Percentiles rank a stretch among this genome's conserved stretches.
Evolutionary conservation across 73 alveolate genomes (phyloP).

Genomic region (Halteria grandinella): DNA sequence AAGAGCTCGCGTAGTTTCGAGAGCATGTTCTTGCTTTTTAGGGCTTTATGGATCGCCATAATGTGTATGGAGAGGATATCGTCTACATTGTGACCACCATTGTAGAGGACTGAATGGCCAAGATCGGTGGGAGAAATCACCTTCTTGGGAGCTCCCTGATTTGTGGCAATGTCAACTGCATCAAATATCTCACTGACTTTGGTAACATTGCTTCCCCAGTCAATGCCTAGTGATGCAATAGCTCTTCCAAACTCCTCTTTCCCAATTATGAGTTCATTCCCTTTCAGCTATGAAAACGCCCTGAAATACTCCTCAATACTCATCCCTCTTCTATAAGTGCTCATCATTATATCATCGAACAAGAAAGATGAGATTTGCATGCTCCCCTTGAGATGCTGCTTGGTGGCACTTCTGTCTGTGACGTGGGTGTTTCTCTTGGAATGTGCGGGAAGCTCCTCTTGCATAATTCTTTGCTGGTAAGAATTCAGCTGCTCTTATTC

Average conservation of each 20-base stretch:
- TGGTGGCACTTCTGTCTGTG: neutral
- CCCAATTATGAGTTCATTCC: conserved; percentile 1
- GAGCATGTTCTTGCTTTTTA: conserved; percentile 14
- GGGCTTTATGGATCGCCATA: neutral
- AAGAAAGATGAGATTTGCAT: conserved; percentile 22
- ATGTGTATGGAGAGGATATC: neutral
- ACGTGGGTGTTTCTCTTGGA: conserved; percentile 41
- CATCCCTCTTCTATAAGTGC: conserved; percentile 15
- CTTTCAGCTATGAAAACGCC: neutral
- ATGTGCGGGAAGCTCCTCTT: conserved; percentile 25
- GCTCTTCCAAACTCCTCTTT: conserved; percentile 9
- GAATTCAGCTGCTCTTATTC: neutral
- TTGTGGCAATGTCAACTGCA: conserved; percentile 31
- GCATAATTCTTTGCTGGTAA: neutral
- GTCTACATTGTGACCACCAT: conserved; percentile 1
- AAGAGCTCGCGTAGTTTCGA: conserved; percentile 42
- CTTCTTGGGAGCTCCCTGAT: conserved; percentile 12
- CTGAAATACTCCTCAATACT: conserved; percentile 34
- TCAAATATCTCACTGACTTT: conserved; percentile 38
- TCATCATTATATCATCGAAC: conserved; percentile 45
- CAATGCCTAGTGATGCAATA: neutral
- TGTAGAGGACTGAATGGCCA: conserved; percentile 21
- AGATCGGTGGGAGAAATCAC: conserved; percentile 6
- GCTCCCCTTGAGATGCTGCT: neutral
- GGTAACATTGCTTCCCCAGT: conserved; percentile 20